Conservation (phyloP, 306 rosid species). For the Vigna hirtella region DNA sequence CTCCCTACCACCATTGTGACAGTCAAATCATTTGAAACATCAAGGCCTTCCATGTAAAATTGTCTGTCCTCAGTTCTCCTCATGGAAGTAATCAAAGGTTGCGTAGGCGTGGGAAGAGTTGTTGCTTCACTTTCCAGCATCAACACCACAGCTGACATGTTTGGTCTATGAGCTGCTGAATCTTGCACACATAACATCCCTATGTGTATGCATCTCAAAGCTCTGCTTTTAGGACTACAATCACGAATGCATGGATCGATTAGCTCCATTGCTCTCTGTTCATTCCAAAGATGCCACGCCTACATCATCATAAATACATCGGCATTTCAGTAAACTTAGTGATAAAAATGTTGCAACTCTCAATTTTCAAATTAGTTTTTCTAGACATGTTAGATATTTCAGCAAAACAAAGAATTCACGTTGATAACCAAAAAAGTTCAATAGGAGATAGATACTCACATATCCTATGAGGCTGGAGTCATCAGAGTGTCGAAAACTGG, state of each 20-base stretch:
- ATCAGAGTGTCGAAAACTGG: constrained; percentile 69
- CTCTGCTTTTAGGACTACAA: constrained; percentile 53
- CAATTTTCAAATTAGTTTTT: not conserved
- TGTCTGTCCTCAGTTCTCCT: constrained; percentile 58
- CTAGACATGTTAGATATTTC: not conserved
- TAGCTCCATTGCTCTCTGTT: constrained; percentile 62
- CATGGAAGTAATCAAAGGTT: constrained; percentile 70
- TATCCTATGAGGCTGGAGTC: constrained; percentile 71
- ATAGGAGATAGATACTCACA: constrained; percentile 57
- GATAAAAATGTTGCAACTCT: not conserved
- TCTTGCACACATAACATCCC: constrained; percentile 92
- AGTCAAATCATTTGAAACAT: constrained; percentile 69
- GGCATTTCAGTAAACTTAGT: constrained; percentile 4
- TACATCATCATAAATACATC: constrained; percentile 45
- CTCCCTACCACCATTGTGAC: constrained; percentile 74
- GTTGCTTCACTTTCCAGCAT: constrained; percentile 83
- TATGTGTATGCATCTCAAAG: constrained; percentile 76
- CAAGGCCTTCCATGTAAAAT: constrained; percentile 55
- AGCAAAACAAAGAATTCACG: constrained; percentile 4
- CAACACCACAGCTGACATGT: constrained; percentile 73
- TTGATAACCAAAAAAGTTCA: not conserved
- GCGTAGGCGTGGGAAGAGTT: constrained; percentile 67
- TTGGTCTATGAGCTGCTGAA: constrained; percentile 75
- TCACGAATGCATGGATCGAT: constrained; percentile 67
- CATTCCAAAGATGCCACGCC: constrained; percentile 92